These are phyloP conservation scores for Fusarium pilosicola DNA, from an alignment of 2,329 filamentous ascomycete genomes.

Conservation along the genomic window DNA sequence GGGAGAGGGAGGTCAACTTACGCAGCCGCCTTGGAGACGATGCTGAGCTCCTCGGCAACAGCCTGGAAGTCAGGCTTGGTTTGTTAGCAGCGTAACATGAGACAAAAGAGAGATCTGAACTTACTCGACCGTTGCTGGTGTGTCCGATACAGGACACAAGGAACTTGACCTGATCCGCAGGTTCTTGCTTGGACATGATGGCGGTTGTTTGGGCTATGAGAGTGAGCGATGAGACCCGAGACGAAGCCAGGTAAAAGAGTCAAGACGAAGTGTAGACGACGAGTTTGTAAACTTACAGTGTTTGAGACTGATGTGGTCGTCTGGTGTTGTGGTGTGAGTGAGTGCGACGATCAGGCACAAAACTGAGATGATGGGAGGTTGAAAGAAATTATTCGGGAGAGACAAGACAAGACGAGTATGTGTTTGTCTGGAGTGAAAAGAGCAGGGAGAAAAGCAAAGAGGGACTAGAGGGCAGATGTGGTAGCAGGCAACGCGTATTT, in stretches of 20 bases:
- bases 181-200: slow-evolving; percentile 62
- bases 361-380: not conserved
- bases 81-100: not conserved
- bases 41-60: slow-evolving; percentile 71
- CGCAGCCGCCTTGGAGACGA: slow-evolving; percentile 75
- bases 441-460: not conserved
- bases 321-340: not conserved
- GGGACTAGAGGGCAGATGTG: not conserved
- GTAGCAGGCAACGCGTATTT: not conserved
- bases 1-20: slow-evolving; percentile 56
- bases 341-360: not conserved
- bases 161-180: slow-evolving; percentile 70
- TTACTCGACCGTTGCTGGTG: slow-evolving; percentile 68
- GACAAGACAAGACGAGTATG: not conserved
- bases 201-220: slow-evolving; percentile 29
- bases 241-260: not conserved
- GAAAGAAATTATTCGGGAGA: not conserved
- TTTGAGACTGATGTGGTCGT: not conserved
- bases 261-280: not conserved
- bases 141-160: slow-evolving; percentile 73
- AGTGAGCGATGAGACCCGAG: not conserved
- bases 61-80: slow-evolving; percentile 70
- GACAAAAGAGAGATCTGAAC: slow-evolving; percentile 8
- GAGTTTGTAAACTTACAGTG: not conserved
- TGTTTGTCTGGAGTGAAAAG: not conserved